These are phyloP conservation scores for Bjerkandera adusta DNA, from an alignment of 1,284 basidiomycete genomes.

Conservation along the genomic window DNA sequence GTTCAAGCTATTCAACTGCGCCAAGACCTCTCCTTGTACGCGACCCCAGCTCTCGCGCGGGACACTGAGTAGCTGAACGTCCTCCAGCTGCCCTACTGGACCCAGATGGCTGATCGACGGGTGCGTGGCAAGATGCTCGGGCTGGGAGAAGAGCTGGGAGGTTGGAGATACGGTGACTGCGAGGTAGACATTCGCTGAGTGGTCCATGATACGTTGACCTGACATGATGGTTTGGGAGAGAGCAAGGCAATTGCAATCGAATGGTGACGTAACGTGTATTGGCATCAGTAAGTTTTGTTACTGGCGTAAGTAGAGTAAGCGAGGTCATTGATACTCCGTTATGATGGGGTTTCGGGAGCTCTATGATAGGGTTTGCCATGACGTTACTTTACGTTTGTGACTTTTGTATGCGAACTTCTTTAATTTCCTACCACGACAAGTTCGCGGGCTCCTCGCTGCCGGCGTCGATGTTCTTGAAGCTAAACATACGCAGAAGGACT, in stretches of 20 bases:
- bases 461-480: too few relatives aligned
- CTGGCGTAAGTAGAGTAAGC: neutral
- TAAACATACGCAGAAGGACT: too few relatives aligned
- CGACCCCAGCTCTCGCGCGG: conserved; percentile 24
- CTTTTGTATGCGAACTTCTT: neutral
- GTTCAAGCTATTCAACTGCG: conserved; percentile 20
- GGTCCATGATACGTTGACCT: conserved; percentile 20
- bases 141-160: conserved; percentile 21
- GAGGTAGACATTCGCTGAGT: conserved; percentile 26
- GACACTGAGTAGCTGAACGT: conserved; percentile 30
- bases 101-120: conserved; percentile 26
- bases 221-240: conserved; percentile 16
- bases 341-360: neutral
- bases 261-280: neutral
- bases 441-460: too few relatives aligned
- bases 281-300: too few relatives aligned
- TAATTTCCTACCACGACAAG: too few relatives aligned
- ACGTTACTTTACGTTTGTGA: neutral
- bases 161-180: conserved; percentile 27
- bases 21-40: conserved; percentile 21
- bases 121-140: conserved; percentile 23
- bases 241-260: too few relatives aligned
- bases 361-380: neutral
- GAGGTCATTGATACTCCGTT: neutral
- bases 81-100: conserved; percentile 27